These are phyloP conservation scores for Thraustochytrium sp. DNA, from an alignment of 352 stramenopile genomes.

Conservation along the genomic window DNA sequence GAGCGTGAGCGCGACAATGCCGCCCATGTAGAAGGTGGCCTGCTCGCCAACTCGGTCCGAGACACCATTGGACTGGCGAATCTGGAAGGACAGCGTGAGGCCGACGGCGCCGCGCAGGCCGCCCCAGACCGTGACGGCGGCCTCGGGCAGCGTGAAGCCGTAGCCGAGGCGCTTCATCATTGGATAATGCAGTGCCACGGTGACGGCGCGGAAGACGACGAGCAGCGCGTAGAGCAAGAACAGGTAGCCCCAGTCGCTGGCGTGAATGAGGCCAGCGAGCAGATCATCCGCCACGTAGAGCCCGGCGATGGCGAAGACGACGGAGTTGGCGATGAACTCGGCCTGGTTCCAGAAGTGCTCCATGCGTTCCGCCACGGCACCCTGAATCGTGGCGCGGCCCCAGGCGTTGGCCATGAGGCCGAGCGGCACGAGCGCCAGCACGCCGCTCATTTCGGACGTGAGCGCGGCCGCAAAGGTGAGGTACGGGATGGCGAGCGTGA, in stretches of 20 bases:
- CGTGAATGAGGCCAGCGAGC: background rate
- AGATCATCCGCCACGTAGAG: constrained; percentile 47
- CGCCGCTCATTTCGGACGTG: constrained; percentile 49
- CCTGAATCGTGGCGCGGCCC: constrained; percentile 56
- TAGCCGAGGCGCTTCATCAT: constrained; percentile 32
- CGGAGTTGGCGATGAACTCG: constrained; percentile 63
- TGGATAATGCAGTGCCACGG: constrained; percentile 44
- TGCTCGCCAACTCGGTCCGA: constrained; percentile 46
- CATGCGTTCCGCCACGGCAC: constrained; percentile 26
- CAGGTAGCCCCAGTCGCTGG: constrained; percentile 27
- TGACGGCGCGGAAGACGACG: constrained; percentile 47
- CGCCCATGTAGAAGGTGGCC: constrained; percentile 52
- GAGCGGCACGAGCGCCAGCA: constrained; percentile 60
- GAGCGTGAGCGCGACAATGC: constrained; percentile 55
- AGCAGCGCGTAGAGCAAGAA: constrained; percentile 48
- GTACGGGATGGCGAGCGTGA: constrained; percentile 28
- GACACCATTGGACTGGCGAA: background rate
- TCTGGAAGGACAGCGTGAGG: constrained; percentile 51
- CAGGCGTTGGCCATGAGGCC: constrained; percentile 57
- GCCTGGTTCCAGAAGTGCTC: constrained; percentile 60
- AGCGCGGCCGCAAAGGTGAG: constrained; percentile 29
- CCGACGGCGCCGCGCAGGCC: constrained; percentile 56
- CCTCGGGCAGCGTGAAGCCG: constrained; percentile 30
- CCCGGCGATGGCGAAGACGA: constrained; percentile 62
- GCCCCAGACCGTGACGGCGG: constrained; percentile 44